Conservation (phyloP, 305 asterid species). For the Coffea humblotiana region DNA sequence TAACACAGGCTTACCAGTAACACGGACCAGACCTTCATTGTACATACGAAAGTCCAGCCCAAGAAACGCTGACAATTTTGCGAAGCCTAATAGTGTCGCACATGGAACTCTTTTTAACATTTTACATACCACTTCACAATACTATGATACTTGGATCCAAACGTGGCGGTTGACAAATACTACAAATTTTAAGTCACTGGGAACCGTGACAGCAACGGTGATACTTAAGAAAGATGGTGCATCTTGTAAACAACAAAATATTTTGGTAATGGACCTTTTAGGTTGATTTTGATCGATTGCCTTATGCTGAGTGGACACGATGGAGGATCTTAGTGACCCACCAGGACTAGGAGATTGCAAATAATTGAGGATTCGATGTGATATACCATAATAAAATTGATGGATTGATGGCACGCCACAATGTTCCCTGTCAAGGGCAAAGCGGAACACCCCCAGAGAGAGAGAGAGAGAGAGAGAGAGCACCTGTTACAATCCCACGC, state of each 20-base stretch:
- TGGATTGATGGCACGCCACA: background rate
- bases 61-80: background rate
- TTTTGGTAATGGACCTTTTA: background rate
- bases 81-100: no score
- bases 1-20: no score
- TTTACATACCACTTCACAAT: background rate
- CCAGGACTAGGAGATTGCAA: background rate
- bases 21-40: background rate
- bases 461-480: no score
- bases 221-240: background rate
- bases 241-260: background rate
- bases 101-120: background rate
- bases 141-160: background rate
- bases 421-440: constrained; percentile 5
- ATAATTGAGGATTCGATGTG: constrained; percentile 3
- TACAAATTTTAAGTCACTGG: no score
- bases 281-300: no score
- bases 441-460: background rate
- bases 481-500: background rate
- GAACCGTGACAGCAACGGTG: no score
- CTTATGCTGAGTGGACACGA: background rate
- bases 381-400: background rate
- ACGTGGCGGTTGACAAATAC: no score
- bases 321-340: background rate
- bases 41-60: background rate